phyloP scores from a whole-genome alignment of 2,329 filamentous ascomycete species.

The Arthrobotrys pseudoclavata region DNA sequence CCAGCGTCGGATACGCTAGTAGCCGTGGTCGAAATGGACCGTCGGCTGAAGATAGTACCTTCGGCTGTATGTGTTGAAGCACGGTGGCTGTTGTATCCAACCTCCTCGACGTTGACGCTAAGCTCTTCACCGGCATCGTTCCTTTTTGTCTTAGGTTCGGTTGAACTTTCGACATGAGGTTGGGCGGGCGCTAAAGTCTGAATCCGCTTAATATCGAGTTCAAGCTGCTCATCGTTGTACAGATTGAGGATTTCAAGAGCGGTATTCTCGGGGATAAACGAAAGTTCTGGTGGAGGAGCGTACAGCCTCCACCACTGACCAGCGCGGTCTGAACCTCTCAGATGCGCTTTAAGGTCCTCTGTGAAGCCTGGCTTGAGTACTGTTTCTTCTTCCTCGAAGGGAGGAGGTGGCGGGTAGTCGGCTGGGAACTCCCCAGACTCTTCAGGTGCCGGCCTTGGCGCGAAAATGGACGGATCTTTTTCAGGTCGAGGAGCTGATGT shows the following conservation, averaged over 20 bases:
- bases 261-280: slow-evolving; percentile 53
- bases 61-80: slow-evolving; percentile 58
- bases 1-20: slow-evolving; percentile 57
- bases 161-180: slow-evolving; percentile 36
- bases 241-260: slow-evolving; percentile 52
- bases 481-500: slow-evolving; percentile 42
- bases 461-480: slow-evolving; percentile 54
- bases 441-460: slow-evolving; percentile 52
- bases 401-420: slow-evolving; percentile 52
- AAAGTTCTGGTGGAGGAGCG: slow-evolving; percentile 54
- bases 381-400: slow-evolving; percentile 55
- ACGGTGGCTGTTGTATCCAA: slow-evolving; percentile 56
- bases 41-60: slow-evolving; percentile 55
- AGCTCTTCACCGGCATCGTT: slow-evolving; percentile 43
- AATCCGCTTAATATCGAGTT: slow-evolving; percentile 56
- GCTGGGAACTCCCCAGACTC: slow-evolving; percentile 45
- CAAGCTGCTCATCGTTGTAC: slow-evolving; percentile 57
- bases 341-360: slow-evolving; percentile 51
- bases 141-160: slow-evolving; percentile 45
- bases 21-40: slow-evolving; percentile 53
- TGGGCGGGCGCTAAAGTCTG: slow-evolving; percentile 45
- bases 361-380: slow-evolving; percentile 49
- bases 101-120: slow-evolving; percentile 48
- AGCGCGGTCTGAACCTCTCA: slow-evolving; percentile 47
- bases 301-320: slow-evolving; percentile 58